Evolutionary conservation across 768 basidiomycete species (phyloP).

Genomic region (Tulasnella sp.): DNA sequence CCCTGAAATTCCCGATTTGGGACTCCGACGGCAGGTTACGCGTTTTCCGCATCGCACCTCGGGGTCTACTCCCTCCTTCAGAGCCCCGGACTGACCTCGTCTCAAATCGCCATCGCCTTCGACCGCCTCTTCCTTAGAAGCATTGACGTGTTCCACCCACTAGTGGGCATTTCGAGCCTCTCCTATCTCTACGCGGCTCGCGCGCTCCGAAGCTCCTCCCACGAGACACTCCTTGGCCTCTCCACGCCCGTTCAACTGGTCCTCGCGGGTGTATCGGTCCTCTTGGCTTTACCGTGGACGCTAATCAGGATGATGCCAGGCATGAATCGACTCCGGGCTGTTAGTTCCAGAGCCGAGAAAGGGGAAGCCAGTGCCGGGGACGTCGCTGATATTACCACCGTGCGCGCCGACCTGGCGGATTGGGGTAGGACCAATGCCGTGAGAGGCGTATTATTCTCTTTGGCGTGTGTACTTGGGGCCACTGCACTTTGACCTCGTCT

Average conservation of each 20-base stretch:
- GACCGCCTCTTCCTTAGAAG: background rate
- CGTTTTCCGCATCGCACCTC: background rate
- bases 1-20: background rate
- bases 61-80: background rate
- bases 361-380: background rate
- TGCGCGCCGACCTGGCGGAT: background rate
- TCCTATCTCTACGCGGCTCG: background rate
- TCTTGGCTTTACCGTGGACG: background rate
- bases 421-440: background rate
- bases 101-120: background rate
- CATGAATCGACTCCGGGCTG: background rate
- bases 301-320: background rate
- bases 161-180: background rate
- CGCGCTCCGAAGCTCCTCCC: background rate
- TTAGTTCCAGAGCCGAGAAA: background rate
- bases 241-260: background rate
- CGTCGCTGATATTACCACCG: too few species aligned
- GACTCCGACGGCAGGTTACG: background rate
- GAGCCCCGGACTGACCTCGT: background rate
- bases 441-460: background rate
- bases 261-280: background rate
- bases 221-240: background rate
- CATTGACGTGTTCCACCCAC: background rate
- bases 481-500: background rate
- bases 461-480: background rate